These are phyloP conservation scores for Phytophthora syringae DNA, from an alignment of 352 stramenopile species.

Conservation along the genomic window DNA sequence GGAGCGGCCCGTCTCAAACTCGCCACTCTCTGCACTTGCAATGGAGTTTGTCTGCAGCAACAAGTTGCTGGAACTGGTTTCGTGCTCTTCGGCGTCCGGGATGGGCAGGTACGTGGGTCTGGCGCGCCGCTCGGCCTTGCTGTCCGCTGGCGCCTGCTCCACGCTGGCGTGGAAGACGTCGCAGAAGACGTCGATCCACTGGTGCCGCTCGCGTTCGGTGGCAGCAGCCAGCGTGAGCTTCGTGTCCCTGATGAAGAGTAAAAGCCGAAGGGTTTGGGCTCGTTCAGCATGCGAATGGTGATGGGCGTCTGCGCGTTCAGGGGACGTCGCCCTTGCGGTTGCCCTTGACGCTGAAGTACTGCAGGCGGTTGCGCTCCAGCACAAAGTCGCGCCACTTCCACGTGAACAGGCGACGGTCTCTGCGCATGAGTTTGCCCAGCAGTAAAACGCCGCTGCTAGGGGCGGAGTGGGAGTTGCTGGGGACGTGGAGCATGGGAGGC, in stretches of 20 bases:
- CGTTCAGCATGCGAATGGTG: constrained; percentile 68
- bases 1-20: constrained; percentile 3
- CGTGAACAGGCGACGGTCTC: constrained; percentile 78
- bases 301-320: constrained; percentile 71
- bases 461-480: too few relatives aligned
- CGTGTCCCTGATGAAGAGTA: constrained; percentile 82
- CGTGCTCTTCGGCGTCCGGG: constrained; percentile 46
- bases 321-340: constrained; percentile 78
- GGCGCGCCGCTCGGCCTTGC: constrained; percentile 64
- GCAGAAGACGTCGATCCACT: constrained; percentile 84
- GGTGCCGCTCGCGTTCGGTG: constrained; percentile 71
- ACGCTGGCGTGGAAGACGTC: constrained; percentile 81
- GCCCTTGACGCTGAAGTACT: constrained; percentile 83
- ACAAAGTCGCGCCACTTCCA: constrained; percentile 89
- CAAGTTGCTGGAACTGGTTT: constrained; percentile 33
- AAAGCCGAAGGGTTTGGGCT: constrained; percentile 79
- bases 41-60: constrained; percentile 30
- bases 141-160: constrained; percentile 54
- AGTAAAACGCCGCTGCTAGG: constrained; percentile 50
- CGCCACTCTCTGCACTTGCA: constrained; percentile 12
- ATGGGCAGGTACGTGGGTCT: constrained; percentile 76
- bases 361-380: constrained; percentile 67
- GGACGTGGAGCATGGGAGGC: constrained; percentile 7
- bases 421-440: constrained; percentile 76
- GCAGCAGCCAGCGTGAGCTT: constrained; percentile 79